Conservation (phyloP, 352 stramenopile species). For the Peronospora belbahrii region DNA sequence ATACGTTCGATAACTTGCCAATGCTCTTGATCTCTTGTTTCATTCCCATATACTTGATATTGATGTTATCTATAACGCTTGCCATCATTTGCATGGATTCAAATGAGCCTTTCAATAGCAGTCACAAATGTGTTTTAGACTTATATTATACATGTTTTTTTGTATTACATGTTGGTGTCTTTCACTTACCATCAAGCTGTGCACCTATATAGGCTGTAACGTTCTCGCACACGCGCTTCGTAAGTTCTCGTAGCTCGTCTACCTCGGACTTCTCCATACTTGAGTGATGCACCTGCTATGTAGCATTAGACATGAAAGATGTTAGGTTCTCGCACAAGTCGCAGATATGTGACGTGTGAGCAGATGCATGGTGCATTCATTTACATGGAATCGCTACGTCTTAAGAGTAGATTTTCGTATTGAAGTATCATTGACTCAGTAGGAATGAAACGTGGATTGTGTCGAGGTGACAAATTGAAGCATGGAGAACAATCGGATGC, state of each 20-base stretch:
- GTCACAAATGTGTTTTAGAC: neutral
- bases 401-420: constrained; percentile 29
- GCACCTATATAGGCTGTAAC: constrained; percentile 58
- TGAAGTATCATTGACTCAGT: constrained; percentile 16
- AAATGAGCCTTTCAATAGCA: constrained; percentile 40
- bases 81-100: constrained; percentile 70
- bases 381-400: constrained; percentile 55
- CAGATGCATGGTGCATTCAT: neutral
- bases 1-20: constrained; percentile 52
- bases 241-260: constrained; percentile 51
- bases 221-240: constrained; percentile 58
- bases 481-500: constrained; percentile 23
- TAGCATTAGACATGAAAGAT: neutral
- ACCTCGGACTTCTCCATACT: constrained; percentile 53
- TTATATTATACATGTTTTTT: neutral
- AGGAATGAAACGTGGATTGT: constrained; percentile 8
- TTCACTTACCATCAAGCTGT: constrained; percentile 47
- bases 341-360: constrained; percentile 20
- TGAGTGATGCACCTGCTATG: neutral
- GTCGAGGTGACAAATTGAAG: constrained; percentile 20
- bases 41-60: constrained; percentile 62
- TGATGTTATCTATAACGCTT: constrained; percentile 47
- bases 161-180: neutral
- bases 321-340: constrained; percentile 10
- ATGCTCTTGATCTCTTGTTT: constrained; percentile 46